Evolutionary conservation across 140 eudicot species (phyloP).

Genomic region (Anethum foeniculum): DNA sequence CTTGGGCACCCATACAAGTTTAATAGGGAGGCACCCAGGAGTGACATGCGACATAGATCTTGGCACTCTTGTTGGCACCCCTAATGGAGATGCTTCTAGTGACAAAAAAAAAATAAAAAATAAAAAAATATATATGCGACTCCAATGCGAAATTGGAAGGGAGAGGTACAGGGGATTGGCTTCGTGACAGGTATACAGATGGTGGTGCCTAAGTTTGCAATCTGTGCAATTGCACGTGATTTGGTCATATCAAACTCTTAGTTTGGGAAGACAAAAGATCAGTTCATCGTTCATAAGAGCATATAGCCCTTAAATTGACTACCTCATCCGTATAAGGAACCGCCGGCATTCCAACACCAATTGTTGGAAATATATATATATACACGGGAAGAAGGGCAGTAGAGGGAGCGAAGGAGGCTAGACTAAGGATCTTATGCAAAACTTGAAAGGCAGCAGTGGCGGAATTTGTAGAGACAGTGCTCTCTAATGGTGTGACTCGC

Average conservation of each 20-base stretch:
- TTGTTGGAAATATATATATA: neutral
- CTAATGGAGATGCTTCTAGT: no score
- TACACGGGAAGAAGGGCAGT: neutral
- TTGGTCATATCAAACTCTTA: neutral
- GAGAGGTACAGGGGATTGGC: neutral
- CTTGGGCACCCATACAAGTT: no score
- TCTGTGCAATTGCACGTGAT: neutral
- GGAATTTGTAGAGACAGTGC: neutral
- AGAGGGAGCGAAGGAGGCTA: neutral
- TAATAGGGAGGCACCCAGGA: no score
- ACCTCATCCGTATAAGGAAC: neutral
- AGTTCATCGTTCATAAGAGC: neutral
- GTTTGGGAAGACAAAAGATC: neutral
- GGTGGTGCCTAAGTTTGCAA: neutral
- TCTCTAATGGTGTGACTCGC: neutral
- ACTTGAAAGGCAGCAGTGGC: neutral
- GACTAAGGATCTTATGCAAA: neutral
- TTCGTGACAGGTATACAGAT: no score
- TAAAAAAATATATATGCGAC: neutral
- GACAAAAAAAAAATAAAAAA: no score
- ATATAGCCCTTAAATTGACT: neutral
- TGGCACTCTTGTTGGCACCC: no score
- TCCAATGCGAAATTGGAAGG: neutral
- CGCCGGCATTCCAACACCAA: neutral
- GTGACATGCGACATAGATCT: no score